Base-by-base conservation (phyloP, 1,139 yeast species). In the Suhomyces anneliseae region DNA sequence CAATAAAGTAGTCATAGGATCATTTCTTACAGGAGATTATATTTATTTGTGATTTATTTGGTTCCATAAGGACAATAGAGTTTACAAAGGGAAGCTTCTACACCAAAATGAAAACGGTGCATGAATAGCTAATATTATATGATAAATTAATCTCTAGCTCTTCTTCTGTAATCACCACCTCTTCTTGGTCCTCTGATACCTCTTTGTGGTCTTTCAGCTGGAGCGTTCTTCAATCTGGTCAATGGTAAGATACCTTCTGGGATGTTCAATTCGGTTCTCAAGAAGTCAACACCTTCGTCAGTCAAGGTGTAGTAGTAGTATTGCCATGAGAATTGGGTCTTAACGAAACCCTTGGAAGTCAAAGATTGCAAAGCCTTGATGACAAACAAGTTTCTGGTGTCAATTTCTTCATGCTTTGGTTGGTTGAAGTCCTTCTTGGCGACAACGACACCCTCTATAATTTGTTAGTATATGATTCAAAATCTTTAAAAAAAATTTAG, bases 241-340 rank as follows among this genome's bases (percentile, higher is more conserved):
- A 89, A 87, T 74, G 99, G 99, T 76, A 92, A 95, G 78, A 93
- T 87, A 79, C 92, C 96, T 77, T 87, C 95, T 79, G 99, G 99
- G 70, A 93, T 86, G 86, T 92, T 92, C 78, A 93, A 87, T 89
- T 92, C 95, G 74, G 88, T 90, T 82, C 98, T 89, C 76, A 93
- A 88, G 88, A 82, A 93, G 74, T 90, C 97, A 62, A 95, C 95
- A 85, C 99, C 99, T 80, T 89, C 97, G 76, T 95, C 98, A 74
- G 98, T 93, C 76, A 95, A 89, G 83, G 99, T 90, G 95, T 95
- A 95, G 96, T 93, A 95, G 83, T 93, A 95, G 86, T 90, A 90
- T 87, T 92, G 97, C 99, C 99, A 93, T 70, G 99, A 93, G 87
- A 93, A 93, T 81, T 92, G 98, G 69, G 99, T 93, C 89, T 92